A percentile compares a stretch with the other conserved stretches of the same genome.
Conservation (phyloP, 108 stramenopile species). For the Asterionellopsis glacialis region DNA sequence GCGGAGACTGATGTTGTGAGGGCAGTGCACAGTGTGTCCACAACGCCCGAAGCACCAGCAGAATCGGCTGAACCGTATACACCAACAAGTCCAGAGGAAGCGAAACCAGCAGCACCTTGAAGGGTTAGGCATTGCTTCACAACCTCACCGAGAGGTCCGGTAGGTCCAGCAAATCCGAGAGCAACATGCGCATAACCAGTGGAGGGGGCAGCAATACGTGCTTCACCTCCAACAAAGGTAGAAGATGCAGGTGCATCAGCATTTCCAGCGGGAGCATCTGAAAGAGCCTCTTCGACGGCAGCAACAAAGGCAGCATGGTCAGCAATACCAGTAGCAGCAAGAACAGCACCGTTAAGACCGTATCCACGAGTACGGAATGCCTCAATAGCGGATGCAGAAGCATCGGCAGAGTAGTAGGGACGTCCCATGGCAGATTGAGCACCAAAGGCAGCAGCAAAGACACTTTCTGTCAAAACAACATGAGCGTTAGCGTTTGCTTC, state of each 20-base stretch:
- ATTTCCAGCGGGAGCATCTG: constrained; percentile 45
- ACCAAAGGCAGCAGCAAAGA: constrained; percentile 82
- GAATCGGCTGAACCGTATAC: constrained; percentile 65
- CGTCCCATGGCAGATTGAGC: constrained; percentile 77
- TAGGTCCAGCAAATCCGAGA: constrained; percentile 62
- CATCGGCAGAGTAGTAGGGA: constrained; percentile 55
- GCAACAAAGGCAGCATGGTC: constrained; percentile 80
- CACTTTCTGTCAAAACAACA: constrained; percentile 71
- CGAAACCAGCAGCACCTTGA: constrained; percentile 48
- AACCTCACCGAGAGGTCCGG: constrained; percentile 52
- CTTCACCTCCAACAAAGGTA: constrained; percentile 74
- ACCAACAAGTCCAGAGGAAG: constrained; percentile 64
- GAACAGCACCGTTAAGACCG: constrained; percentile 73
- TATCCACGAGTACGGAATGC: constrained; percentile 71
- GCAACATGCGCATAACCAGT: constrained; percentile 79
- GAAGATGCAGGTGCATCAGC: constrained; percentile 25
- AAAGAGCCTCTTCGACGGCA: constrained; percentile 48
- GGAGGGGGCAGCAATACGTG: constrained; percentile 62
- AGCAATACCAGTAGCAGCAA: constrained; percentile 74
- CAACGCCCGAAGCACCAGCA: constrained; percentile 34
- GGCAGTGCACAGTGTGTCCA: constrained; percentile 52
- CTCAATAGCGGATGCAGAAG: constrained; percentile 43
- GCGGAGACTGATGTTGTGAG: constrained; percentile 38
- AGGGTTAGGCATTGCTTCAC: constrained; percentile 57
- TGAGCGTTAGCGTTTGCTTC: constrained; percentile 67